Base-by-base conservation (phyloP, 306 rosid genomes). In the Cyamopsis tetragonoloba region DNA sequence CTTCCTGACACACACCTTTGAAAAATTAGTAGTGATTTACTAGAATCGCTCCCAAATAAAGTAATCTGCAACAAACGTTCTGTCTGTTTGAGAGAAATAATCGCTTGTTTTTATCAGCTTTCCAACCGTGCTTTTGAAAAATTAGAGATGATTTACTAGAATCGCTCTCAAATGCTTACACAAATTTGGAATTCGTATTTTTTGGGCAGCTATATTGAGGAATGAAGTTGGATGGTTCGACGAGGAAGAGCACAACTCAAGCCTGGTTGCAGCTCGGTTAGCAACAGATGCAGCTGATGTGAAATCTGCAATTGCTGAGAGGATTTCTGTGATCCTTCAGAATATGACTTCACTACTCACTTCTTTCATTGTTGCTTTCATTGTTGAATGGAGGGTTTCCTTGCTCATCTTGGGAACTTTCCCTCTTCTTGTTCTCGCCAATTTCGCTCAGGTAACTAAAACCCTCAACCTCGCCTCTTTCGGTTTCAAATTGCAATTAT, bases 161-260 rank as follows among this genome's bases (percentile, higher is more conserved):
- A n/a, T n/a, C n/a, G n/a, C n/a, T n/a, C n/a, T 8, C 1, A 27
- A 53, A 53, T 4, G 7, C 27, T n/a, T 12, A 14, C 24, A 14
- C 6, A 17, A 31, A 7, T n/a, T 35, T 42, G 17, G 9, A 22
- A 3, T 48, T 34, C 47, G 47, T 19, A 30, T 56, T 76, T 55
- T 23, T n/a, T n/a, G n/a, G 50, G 17, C 56, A 90, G 99, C 97
- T 13, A 90, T 90, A 11, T 72, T 93, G 69, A 93, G 95, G 81
- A 90, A 93, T 73, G 99, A 93, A 86, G 99, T 93, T 22, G 99
- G 99, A 70, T 93, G 99, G 99, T 93, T 76, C 75, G 99, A 93
- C 55, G 97, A 93, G 81, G 99, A 90, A 69, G 99, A 93, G 79
- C 91, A 93, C 84, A 93, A 93, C 81, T 93, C 99, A 5, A 90